Evolutionary conservation across 805 yeast species (phyloP).

Genomic region (Starmera dryadoides): DNA sequence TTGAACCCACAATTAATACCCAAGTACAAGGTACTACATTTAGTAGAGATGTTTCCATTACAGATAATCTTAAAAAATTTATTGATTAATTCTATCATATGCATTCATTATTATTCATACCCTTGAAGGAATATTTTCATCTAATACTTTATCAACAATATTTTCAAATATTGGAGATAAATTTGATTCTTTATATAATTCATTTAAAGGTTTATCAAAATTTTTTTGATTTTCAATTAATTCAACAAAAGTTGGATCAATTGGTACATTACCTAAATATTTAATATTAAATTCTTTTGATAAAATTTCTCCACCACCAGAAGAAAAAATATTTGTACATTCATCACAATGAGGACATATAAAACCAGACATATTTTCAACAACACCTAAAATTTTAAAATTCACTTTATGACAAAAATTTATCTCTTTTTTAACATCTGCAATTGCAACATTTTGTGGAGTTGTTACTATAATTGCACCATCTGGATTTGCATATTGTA

Average conservation of each 20-base stretch:
- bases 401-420: conserved; percentile 86
- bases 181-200: conserved; percentile 26
- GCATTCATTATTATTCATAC: not conserved
- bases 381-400: conserved; percentile 72
- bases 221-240: conserved; percentile 57
- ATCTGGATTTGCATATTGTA: conserved; percentile 63
- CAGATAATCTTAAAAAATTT: conserved; percentile 5
- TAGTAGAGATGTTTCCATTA: not conserved
- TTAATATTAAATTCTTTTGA: conserved; percentile 57
- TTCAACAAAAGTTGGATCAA: conserved; percentile 87
- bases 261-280: conserved; percentile 84
- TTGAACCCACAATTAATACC: not conserved
- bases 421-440: conserved; percentile 91
- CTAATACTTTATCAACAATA: conserved; percentile 34
- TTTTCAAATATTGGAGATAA: conserved; percentile 34
- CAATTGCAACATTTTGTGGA: conserved; percentile 88
- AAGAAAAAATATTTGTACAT: conserved; percentile 84
- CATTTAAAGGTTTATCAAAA: conserved; percentile 22
- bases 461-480: conserved; percentile 96
- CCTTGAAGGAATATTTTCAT: conserved; percentile 20
- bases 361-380: conserved; percentile 96
- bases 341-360: conserved; percentile 92
- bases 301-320: conserved; percentile 81
- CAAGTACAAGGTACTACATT: not conserved
- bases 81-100: not conserved